Evolutionary conservation across 768 basidiomycete species (phyloP), one percentile per base, ranked within the genome.

Genomic region (Paxillus ammoniavirescens): DNA sequence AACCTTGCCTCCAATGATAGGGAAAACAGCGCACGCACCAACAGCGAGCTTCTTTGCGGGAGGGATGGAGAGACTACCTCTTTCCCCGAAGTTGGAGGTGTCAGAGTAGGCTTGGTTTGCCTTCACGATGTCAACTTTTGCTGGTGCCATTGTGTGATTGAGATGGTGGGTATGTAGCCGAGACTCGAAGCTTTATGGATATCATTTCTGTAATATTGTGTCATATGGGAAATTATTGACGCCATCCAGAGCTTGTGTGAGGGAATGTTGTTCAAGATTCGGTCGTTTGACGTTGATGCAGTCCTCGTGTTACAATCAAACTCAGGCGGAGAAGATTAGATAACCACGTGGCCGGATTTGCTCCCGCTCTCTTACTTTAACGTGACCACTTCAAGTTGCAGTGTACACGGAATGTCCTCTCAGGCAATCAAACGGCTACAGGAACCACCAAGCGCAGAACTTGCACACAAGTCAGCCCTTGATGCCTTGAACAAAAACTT

Each of bases 361-460:
- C 35, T 35, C 26, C 21, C 26, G 26, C 26, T 26, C 23, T n/a
- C 21, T 3, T 21, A 21, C 21, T 21, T 21, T 3, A 21, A 21
- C 21, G 21, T 21, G 21, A 21, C 21, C 21, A 21, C 21, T 21
- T 21, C 21, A 3, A 21, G 21, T 21, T 21, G 21, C 21, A 21
- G 21, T 21, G 21, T 21, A 3, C 21, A 21, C 21, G 21, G 21
- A 6, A 78, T 78, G 76, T 64, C 77, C 43, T 74, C 78, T 26
- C 60, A 56, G 28, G 73, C 77, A 52, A 75, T 89, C 31, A 76
- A 72, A 58, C 66, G 71, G 8, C 62, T 87, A 17, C 77, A 81
- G 52, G 65, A 74, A 35, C 80, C 80, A 18, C 79, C 86, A 30
- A 75, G 76, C 60, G 72, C 75, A 52, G 59, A 72, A 53, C 62